Evolutionary conservation across 805 yeast species (phyloP).

Genomic region (Hanseniaspora valbyensis): DNA sequence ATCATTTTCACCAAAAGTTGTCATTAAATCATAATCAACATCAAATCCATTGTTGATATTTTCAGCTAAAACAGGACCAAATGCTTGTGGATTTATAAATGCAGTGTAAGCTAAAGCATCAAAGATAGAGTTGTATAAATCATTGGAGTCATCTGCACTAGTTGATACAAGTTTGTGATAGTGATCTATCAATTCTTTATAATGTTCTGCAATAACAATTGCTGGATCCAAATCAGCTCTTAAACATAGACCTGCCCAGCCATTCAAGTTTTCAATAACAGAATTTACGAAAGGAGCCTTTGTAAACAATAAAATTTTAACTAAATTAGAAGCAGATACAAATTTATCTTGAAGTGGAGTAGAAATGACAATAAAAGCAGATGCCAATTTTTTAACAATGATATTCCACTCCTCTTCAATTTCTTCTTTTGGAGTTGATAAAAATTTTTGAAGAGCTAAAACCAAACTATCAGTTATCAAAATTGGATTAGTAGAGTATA

Average conservation of each 20-base stretch:
- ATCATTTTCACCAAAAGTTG: slow-evolving; percentile 38
- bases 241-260: slow-evolving; percentile 72
- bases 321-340: slow-evolving; percentile 27
- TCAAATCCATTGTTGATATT: slow-evolving; percentile 36
- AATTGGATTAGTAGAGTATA: slow-evolving; percentile 31
- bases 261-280: slow-evolving; percentile 32
- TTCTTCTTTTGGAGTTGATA: neutral
- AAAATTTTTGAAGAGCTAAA: slow-evolving; percentile 27
- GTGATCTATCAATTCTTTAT: slow-evolving; percentile 11
- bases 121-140: slow-evolving; percentile 37
- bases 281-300: slow-evolving; percentile 23
- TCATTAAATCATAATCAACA: slow-evolving; percentile 26
- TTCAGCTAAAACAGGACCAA: slow-evolving; percentile 41
- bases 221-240: slow-evolving; percentile 57
- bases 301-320: slow-evolving; percentile 38
- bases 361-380: slow-evolving; percentile 33
- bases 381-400: slow-evolving; percentile 27
- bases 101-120: slow-evolving; percentile 42
- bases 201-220: slow-evolving; percentile 33
- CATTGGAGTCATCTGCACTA: slow-evolving; percentile 22
- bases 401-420: slow-evolving; percentile 25
- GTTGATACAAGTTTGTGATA: slow-evolving; percentile 10
- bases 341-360: slow-evolving; percentile 23
- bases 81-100: slow-evolving; percentile 48
- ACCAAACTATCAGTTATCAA: slow-evolving; percentile 37